Conservation (phyloP, 2,329 filamentous ascomycete genomes). For the Colletotrichum caudatum region DNA sequence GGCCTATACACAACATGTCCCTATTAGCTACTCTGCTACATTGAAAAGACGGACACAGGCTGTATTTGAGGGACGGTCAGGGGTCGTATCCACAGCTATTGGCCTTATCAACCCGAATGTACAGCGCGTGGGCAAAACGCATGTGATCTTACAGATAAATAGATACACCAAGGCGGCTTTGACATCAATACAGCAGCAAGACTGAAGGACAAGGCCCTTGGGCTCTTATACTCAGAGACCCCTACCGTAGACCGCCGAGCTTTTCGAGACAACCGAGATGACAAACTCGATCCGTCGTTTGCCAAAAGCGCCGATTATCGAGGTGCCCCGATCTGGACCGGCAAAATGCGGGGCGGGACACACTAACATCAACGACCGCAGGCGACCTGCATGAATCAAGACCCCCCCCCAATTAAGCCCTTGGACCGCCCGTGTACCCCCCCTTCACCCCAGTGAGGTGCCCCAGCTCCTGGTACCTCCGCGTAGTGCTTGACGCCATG, state of each 20-base stretch:
- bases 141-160: background rate
- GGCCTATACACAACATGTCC: background rate
- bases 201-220: background rate
- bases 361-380: constrained; percentile 29
- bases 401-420: constrained; percentile 33
- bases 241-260: too few relatives aligned
- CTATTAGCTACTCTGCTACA: background rate
- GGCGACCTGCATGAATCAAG: constrained; percentile 37
- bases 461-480: constrained; percentile 23
- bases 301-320: background rate
- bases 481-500: constrained; percentile 28
- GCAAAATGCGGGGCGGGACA: constrained; percentile 27
- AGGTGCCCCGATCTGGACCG: constrained; percentile 8
- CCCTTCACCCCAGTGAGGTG: constrained; percentile 5
- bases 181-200: background rate
- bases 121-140: background rate
- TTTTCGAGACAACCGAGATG: background rate
- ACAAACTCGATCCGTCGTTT: background rate
- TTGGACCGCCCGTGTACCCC: background rate
- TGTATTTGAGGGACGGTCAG: too few relatives aligned
- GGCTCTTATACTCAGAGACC: too few relatives aligned
- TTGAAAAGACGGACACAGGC: background rate
- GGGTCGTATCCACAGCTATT: background rate
- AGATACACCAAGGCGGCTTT: too few relatives aligned
- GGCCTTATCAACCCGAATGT: background rate